Percentiles rank a stretch among this genome's conserved stretches.
Conservation (phyloP, 2,329 filamentous ascomycete species). For the Diaporthe citriasiana region DNA sequence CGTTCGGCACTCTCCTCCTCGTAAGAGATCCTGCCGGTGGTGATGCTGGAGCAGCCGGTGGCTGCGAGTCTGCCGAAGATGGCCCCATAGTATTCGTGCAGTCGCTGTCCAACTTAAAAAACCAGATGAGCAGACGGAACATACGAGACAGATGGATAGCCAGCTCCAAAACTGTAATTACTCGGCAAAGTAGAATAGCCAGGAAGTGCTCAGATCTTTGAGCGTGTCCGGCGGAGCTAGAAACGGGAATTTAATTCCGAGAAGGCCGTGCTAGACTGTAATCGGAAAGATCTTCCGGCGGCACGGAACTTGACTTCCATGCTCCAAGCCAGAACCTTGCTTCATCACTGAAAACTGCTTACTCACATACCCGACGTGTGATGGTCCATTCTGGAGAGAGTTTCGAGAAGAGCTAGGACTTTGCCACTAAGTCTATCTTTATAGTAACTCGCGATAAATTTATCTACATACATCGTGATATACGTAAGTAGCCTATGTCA, state of each 20-base stretch:
- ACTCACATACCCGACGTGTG: too few species aligned
- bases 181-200: too few species aligned
- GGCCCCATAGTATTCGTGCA: not conserved
- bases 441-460: not conserved
- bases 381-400: too few species aligned
- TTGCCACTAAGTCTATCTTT: too few species aligned
- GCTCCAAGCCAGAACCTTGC: not conserved
- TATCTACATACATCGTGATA: not conserved
- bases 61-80: not conserved
- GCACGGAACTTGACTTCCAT: not conserved
- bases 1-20: not conserved
- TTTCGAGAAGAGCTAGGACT: too few species aligned
- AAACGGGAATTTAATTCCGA: not conserved
- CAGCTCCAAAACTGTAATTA: not conserved
- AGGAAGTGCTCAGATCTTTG: not conserved
- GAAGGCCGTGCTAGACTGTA: not conserved
- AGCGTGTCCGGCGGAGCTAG: not conserved
- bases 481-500: not conserved
- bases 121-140: too few species aligned
- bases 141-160: too few species aligned
- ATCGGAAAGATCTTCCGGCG: not conserved
- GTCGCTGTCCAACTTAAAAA: not conserved
- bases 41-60: not conserved
- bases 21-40: not conserved
- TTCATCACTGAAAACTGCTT: too few species aligned